phyloP scores from a whole-genome alignment of 164 flowering plant genomes.

The Vitis labrusca region DNA sequence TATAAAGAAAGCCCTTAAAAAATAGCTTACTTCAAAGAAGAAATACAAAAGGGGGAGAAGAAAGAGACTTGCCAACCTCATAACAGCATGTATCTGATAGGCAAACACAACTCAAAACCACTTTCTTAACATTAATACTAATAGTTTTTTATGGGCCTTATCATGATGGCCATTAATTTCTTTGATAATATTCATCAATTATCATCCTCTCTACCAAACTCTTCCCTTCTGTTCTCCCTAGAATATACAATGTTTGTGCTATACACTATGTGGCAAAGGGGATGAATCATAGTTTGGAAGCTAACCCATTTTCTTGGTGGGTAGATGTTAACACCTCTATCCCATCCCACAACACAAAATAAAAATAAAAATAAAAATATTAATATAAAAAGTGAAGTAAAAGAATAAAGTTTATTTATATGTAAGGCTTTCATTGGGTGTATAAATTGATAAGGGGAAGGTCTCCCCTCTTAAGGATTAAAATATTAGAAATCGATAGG shows the following conservation, averaged over 20 bases:
- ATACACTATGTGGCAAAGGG: neutral
- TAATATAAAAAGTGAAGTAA: no score
- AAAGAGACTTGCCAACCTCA: slow-evolving; percentile 51
- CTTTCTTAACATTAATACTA: neutral
- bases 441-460: no score
- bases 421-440: no score
- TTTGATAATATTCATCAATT: no score
- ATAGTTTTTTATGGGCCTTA: neutral
- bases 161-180: no score
- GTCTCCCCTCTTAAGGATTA: no score
- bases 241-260: neutral
- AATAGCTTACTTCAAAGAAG: neutral
- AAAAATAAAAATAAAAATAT: no score
- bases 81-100: slow-evolving; percentile 31
- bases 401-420: no score
- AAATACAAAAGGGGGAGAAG: slow-evolving; percentile 22
- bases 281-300: neutral
- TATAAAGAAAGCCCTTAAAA: neutral
- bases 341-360: no score
- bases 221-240: no score
- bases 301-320: neutral
- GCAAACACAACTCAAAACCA: slow-evolving; percentile 23
- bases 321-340: no score
- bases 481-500: no score
- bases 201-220: neutral